Base-by-base conservation (phyloP, 176 grass and related monocot genomes). In the bread wheat (Triticum aestivum) region DNA sequence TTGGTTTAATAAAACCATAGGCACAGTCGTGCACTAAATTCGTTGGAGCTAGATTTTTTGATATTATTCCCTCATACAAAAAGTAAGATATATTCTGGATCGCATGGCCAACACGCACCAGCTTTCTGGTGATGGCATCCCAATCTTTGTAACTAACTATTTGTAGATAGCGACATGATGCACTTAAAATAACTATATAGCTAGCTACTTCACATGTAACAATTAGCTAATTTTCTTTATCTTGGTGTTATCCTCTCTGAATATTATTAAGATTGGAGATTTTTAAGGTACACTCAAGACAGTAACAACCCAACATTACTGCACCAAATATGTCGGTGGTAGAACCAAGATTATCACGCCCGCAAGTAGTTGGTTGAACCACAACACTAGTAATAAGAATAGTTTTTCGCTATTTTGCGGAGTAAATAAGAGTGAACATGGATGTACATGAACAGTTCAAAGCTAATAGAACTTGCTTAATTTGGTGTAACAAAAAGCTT, bases 41-140 rank as follows among this genome's bases (percentile, higher is more conserved):
- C 80, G 65, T 67, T 87, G 84, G 84, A 87, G 84, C 65, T 58
- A 79, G 73, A 72, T 79, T 87, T 24, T 3, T 66, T 3, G 79
- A 61, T 87, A 84, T 79, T 87, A 79, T 87, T 87, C 80, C 79
- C 18, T 39, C 74, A 66, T 37, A 1, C 11, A 23, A 74, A 90
- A 90, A 79, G 67, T 44, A 79, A 83, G 84, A 90, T 84, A 67
- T 84, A 35, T 37, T 49, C 47, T 70, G 10, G 62, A 85, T 84
- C 21, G 66, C 67, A 47, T 21, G 68, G 27, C 21, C 9, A 42
- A 42, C 41, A 42, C 41, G 41, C 83, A 58, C 70, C 15, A 3
- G 37, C 71, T 90, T 82, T 82, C 49, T 54, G 45, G 78, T 5
- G 88, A 86, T 49, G 71, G 88, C 82, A 86, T 86, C 88, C 51